A percentile compares a stretch with the other conserved stretches of the same genome.
Conservation (phyloP, 1,139 yeast species). For the Scheffersomyces cryptocercus region DNA sequence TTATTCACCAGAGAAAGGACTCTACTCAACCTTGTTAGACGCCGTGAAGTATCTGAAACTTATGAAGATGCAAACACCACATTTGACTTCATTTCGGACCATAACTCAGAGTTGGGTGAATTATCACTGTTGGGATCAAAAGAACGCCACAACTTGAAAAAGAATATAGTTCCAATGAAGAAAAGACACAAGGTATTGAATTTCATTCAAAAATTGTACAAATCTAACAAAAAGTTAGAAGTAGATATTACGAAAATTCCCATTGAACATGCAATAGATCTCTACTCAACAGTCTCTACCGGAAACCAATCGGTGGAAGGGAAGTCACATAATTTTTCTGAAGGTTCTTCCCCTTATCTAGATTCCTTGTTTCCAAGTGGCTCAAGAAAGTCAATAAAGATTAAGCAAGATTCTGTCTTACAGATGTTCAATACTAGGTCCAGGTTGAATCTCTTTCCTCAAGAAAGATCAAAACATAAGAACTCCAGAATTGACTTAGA, state of each 20-base stretch:
- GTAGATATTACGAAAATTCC: no score
- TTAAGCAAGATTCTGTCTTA: not conserved
- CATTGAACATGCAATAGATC: no score
- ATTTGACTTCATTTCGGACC: not conserved
- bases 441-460: not conserved
- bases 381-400: not conserved
- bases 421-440: not conserved
- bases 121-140: no score
- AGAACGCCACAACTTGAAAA: no score
- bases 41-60: not conserved
- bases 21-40: conserved; percentile 1
- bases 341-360: not conserved
- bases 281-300: no score
- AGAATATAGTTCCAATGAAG: no score
- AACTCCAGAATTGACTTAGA: not conserved
- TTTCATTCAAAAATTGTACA: no score
- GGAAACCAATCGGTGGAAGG: no score
- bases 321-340: no score
- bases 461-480: not conserved
- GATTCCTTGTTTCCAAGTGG: not conserved
- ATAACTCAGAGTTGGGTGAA: no score
- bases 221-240: no score
- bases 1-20: conserved; percentile 2
- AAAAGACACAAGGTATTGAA: no score
- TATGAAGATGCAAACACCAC: not conserved